phyloP scores from a whole-genome alignment of 2,329 filamentous ascomycete genomes.

The Alternaria hordeiaustralica region DNA sequence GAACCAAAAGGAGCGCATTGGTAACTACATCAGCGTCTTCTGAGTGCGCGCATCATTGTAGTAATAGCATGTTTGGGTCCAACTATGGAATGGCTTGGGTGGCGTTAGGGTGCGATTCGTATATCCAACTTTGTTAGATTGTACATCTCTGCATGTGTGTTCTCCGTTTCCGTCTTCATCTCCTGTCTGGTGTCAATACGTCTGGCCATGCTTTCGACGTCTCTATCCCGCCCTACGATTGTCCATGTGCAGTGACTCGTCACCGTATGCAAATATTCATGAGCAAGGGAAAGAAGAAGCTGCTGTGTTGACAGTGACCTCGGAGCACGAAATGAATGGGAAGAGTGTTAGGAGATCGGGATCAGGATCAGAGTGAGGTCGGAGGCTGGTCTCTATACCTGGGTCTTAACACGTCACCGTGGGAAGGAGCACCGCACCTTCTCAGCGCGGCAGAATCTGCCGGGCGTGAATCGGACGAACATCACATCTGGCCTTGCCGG shows the following conservation, averaged over 20 bases:
- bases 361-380: too few relatives aligned
- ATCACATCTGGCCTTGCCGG: too few relatives aligned
- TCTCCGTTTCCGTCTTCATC: background rate
- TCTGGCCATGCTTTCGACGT: background rate
- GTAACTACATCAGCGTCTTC: conserved; percentile 98
- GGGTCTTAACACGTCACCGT: too few relatives aligned
- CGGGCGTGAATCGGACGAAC: too few relatives aligned
- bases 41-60: conserved; percentile 29
- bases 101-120: conserved; percentile 40
- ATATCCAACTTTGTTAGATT: conserved; percentile 36
- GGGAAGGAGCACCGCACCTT: too few relatives aligned
- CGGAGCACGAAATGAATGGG: too few relatives aligned
- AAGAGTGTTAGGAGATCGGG: too few relatives aligned
- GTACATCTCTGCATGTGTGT: conserved; percentile 17
- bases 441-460: too few relatives aligned
- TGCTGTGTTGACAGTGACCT: too few relatives aligned
- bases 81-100: conserved; percentile 33
- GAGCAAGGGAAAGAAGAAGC: background rate
- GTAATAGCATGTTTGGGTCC: conserved; percentile 36
- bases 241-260: background rate
- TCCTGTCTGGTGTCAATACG: background rate
- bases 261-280: background rate
- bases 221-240: background rate
- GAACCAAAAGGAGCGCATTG: conserved; percentile 98
- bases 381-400: too few relatives aligned